Evolutionary conservation across 495 filamentous ascomycete species (phyloP), one percentile per base, ranked within the genome.

Genomic region (Extremus antarcticus): DNA sequence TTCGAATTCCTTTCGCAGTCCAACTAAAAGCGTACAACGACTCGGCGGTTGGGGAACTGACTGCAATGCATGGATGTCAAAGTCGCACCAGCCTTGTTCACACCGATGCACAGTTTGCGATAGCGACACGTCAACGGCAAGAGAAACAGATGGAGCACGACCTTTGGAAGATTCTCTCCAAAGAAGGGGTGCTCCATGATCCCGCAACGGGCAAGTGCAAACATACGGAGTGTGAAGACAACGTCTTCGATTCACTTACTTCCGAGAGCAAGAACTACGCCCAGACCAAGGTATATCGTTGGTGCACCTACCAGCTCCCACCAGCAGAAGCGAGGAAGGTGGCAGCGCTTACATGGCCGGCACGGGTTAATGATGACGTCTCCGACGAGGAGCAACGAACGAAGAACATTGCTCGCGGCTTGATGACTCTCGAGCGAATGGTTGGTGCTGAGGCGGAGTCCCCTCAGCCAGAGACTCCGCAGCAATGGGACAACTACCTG

Each of bases 1-100:
- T 63, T 15, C 55, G 59, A 17, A 55, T 62, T 2, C 59, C 59
- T 22, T 62, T 64, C 75, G 45, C 47, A 32, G 55, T 62, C 4
- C 59, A 58, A 43, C 43, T 58, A 15, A 35, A 55, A 25, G 55
- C 59, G 2, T 62, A 62, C 41, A 62, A 61, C 23, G 19, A 17
- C 29, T 3, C 16, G 8, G 41, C 15, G 38, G 29, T 15, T 47
- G 49, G 39, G 20, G 35, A 39, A n/a, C 35, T 39, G 9, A 39
- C 9, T n/a, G n/a, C 9, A 39, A 39, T 39, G 35, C n/a, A n/a
- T n/a, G n/a, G n/a, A n/a, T n/a, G n/a, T n/a, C n/a, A n/a, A n/a
- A n/a, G n/a, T n/a, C n/a, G n/a, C n/a, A n/a, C n/a, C n/a, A n/a
- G n/a, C n/a, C n/a, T n/a, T n/a, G n/a, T n/a, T n/a, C n/a, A n/a